A percentile compares a stretch with the other conserved stretches of the same genome.
These are phyloP conservation scores for Anthracocystis setariae DNA, from an alignment of 1,284 basidiomycete species.

Conservation along the genomic window DNA sequence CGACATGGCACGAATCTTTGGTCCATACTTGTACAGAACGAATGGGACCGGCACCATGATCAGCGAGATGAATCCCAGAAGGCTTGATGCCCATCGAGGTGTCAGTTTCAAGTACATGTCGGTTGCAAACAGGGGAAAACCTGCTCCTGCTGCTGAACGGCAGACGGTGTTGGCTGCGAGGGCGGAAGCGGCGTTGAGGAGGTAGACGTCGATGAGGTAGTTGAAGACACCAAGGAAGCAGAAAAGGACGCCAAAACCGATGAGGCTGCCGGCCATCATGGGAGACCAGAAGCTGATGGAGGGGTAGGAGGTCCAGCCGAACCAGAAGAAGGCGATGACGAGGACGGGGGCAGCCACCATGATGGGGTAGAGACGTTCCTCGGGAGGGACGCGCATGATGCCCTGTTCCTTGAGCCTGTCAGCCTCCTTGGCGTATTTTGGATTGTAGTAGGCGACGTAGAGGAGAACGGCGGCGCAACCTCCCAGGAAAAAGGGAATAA, in stretches of 20 bases:
- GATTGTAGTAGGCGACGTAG: constrained; percentile 56
- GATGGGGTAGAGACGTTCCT: constrained; percentile 57
- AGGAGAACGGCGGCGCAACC: constrained; percentile 41
- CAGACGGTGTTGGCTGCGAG: constrained; percentile 77
- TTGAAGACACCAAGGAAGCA: constrained; percentile 72
- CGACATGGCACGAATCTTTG: constrained; percentile 66
- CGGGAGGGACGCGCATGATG: constrained; percentile 60
- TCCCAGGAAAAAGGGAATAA: constrained; percentile 66
- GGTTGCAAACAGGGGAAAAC: constrained; percentile 70
- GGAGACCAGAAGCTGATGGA: constrained; percentile 69
- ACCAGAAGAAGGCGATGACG: constrained; percentile 69
- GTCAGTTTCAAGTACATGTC: constrained; percentile 72
- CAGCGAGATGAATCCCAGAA: constrained; percentile 78
- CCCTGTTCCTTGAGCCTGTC: constrained; percentile 47
- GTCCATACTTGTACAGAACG: constrained; percentile 70
- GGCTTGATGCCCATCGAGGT: constrained; percentile 79
- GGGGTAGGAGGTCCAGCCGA: constrained; percentile 57
- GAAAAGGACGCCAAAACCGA: constrained; percentile 70
- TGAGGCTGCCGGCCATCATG: constrained; percentile 70
- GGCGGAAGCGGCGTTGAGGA: constrained; percentile 71
- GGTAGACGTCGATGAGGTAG: constrained; percentile 71
- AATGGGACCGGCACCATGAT: constrained; percentile 77
- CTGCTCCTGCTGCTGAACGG: constrained; percentile 75
- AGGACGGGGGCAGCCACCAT: constrained; percentile 67
- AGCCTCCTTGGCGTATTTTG: constrained; percentile 45